Base-by-base conservation (phyloP, 2,329 filamentous ascomycete genomes). In the Fusarium musae region DNA sequence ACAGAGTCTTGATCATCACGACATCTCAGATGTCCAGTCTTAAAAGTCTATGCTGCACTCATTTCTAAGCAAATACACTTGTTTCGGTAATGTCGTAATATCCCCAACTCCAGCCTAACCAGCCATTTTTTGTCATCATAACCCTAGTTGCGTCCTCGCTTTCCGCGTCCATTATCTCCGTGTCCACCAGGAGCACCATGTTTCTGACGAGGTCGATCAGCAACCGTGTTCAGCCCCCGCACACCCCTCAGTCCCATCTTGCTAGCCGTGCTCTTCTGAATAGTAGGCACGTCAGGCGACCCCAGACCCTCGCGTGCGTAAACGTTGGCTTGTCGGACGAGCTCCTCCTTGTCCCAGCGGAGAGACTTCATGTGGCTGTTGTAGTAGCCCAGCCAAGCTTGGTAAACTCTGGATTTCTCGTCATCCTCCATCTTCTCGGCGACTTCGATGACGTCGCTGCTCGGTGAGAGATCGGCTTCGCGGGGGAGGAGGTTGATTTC, bases 231-330 rank as follows among this genome's bases (percentile, higher is more conserved):
- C 17, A 90, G 76, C 0, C 89, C 89, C 40, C 78, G 82, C 3
- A 85, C 83, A 13, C 87, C 87, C 68, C 85, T 85, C 53, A 91
- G 77, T 0, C 88, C 88, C 88, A 90, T 90, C 83, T 90, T 90
- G 13, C 84, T 81, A 9, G 89, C 83, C 0, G 82, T 85, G 43
- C 78, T 83, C 78, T 86, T 87, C 68, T 82, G 79, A 3, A 91
- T 79, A 2, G 79, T 50, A 0, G 89, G 89, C 3, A 85, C 81
- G 61, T 86, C 85, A 2, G 84, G 79, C 3, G 83, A 80, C 12
- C 84, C 84, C 6, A 91, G 82, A 2, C 85, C 86, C 0, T 85
- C 78, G 2, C 81, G 77, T 1, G 88, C 88, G 70, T 84, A 89
- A 5, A 76, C 76, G 76, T 90, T 90, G 47, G 82, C 88, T 72